These are phyloP conservation scores for Epichloe typhina DNA, from an alignment of 2,329 filamentous ascomycete species.

Conservation along the genomic window DNA sequence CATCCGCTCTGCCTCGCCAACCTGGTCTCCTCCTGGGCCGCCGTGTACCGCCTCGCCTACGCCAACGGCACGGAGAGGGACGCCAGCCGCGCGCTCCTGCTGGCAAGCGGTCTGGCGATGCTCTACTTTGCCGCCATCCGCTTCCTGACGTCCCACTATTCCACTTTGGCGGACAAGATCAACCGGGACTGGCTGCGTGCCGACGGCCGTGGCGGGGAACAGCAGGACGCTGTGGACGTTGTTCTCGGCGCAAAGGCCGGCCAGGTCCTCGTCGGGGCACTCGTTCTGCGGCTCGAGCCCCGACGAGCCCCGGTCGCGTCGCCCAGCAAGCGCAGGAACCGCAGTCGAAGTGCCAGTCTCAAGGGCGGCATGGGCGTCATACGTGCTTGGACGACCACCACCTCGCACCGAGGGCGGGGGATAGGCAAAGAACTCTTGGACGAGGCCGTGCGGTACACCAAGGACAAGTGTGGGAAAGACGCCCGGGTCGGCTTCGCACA, in stretches of 20 bases:
- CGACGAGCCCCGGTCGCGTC: constrained; percentile 10
- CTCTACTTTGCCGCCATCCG: constrained; percentile 48
- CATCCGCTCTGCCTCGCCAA: constrained; percentile 43
- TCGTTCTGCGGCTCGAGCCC: constrained; percentile 54
- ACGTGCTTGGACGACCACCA: constrained; percentile 67
- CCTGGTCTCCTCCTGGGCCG: constrained; percentile 29
- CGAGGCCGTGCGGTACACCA: constrained; percentile 56
- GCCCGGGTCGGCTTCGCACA: constrained; percentile 58
- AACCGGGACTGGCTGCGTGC: constrained; percentile 46
- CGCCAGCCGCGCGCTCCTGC: constrained; percentile 40
- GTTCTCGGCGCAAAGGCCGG: constrained; percentile 56
- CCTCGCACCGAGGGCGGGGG: constrained; percentile 57
- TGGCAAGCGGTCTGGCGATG: constrained; percentile 49
- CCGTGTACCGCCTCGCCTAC: constrained; percentile 34
- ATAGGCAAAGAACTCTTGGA: constrained; percentile 59
- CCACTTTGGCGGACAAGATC: constrained; percentile 46
- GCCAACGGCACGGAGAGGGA: constrained; percentile 25
- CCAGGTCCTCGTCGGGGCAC: constrained; percentile 53
- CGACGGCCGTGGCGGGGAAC: constrained; percentile 27
- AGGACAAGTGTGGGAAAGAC: constrained; percentile 54
- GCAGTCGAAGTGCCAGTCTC: constrained; percentile 26
- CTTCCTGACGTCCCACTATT: constrained; percentile 47
- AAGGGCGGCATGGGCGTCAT: constrained; percentile 56
- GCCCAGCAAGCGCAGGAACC: constrained; percentile 19
- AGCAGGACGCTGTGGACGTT: constrained; percentile 45